These are phyloP conservation scores for Mucor irregularis DNA, from an alignment of 371 early-diverging fungal genomes.

Conservation along the genomic window DNA sequence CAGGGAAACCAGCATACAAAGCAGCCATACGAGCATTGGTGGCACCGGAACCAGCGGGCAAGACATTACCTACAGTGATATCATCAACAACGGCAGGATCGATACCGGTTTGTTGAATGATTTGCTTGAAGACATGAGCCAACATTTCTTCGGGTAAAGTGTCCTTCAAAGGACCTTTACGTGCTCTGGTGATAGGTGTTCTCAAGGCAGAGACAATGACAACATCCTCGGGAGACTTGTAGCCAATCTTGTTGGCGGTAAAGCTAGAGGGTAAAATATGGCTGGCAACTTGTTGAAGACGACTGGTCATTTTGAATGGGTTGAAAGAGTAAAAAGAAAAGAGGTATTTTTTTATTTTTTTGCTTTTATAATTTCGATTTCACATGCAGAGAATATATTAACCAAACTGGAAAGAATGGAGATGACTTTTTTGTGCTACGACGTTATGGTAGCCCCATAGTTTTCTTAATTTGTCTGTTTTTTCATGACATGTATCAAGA, in stretches of 20 bases:
- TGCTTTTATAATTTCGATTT: constrained; percentile 3
- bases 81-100: constrained; percentile 92
- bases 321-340: not conserved
- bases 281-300: constrained; percentile 73
- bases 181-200: constrained; percentile 89
- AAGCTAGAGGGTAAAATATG: constrained; percentile 63
- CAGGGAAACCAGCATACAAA: constrained; percentile 93
- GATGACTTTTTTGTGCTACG: constrained; percentile 5
- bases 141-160: constrained; percentile 86
- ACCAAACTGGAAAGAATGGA: constrained; percentile 5
- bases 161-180: constrained; percentile 95
- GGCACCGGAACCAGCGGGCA: constrained; percentile 93
- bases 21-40: constrained; percentile 82
- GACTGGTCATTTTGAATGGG: constrained; percentile 51
- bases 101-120: constrained; percentile 79
- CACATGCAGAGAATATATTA: not conserved
- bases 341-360: not conserved
- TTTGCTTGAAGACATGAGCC: constrained; percentile 82
- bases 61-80: constrained; percentile 93
- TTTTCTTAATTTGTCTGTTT: constrained; percentile 2
- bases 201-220: constrained; percentile 88
- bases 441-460: not conserved
- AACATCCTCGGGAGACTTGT: constrained; percentile 83
- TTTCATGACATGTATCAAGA: constrained; percentile 1
- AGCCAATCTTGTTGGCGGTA: constrained; percentile 67